Conservation (phyloP, 768 basidiomycete genomes). For the Coprinopsis strossmayeri region DNA sequence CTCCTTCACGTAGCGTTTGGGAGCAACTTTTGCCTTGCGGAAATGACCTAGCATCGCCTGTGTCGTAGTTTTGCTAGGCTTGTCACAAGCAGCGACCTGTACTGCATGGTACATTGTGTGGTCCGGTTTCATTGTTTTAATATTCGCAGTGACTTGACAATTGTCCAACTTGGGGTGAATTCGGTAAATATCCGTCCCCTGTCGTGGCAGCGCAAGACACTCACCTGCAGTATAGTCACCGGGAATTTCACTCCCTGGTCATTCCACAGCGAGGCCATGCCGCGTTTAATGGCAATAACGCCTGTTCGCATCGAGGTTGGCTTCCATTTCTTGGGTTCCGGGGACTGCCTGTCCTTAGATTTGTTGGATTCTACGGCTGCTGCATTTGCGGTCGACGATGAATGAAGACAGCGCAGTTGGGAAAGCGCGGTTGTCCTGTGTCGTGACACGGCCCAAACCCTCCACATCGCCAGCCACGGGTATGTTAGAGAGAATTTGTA, state of each 20-base stretch:
- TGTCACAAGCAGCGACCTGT: slow-evolving; percentile 83
- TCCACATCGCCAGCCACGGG: slow-evolving; percentile 36
- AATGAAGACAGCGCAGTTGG: slow-evolving; percentile 36
- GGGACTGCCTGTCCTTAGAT: slow-evolving; percentile 14
- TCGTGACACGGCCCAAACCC: slow-evolving; percentile 40
- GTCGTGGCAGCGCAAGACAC: slow-evolving; percentile 15
- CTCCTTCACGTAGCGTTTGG: slow-evolving; percentile 83
- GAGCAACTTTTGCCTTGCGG: slow-evolving; percentile 67
- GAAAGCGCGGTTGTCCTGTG: slow-evolving; percentile 26
- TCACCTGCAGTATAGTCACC: slow-evolving; percentile 91
- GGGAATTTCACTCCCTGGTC: slow-evolving; percentile 82
- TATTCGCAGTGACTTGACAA: slow-evolving; percentile 83
- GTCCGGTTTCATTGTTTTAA: slow-evolving; percentile 56
- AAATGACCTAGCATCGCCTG: slow-evolving; percentile 88
- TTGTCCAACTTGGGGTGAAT: slow-evolving; percentile 74
- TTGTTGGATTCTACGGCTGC: slow-evolving; percentile 21
- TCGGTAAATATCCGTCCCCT: slow-evolving; percentile 5
- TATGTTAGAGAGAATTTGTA: slow-evolving; percentile 1
- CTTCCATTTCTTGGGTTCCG: slow-evolving; percentile 60
- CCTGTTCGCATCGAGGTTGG: slow-evolving; percentile 85
- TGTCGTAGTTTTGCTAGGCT: slow-evolving; percentile 63
- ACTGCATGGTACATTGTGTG: slow-evolving; percentile 83
- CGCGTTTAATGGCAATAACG: slow-evolving; percentile 89
- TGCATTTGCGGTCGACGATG: slow-evolving; percentile 25
- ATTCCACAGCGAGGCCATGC: slow-evolving; percentile 94